phyloP scores from a whole-genome alignment of 2,329 filamentous ascomycete species.

The Cladosporium phlei region DNA sequence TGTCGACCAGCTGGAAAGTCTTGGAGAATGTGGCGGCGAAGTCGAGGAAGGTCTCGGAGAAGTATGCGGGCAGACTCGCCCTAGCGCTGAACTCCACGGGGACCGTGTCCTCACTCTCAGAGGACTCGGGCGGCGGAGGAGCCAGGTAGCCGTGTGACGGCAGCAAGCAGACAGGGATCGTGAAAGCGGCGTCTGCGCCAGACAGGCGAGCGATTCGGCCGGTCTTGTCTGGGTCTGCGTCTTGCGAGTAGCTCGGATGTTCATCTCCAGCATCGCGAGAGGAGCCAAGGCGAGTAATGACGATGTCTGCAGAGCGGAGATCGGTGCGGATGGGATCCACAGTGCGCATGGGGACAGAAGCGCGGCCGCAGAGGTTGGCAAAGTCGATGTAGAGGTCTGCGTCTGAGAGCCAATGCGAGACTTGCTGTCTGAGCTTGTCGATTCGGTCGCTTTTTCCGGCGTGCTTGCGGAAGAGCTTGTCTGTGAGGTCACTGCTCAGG shows the following conservation, averaged over 20 bases:
- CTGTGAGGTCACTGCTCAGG: conserved; percentile 44
- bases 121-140: conserved; percentile 38
- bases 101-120: conserved; percentile 40
- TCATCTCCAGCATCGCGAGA: neutral
- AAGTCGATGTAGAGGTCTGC: conserved; percentile 51
- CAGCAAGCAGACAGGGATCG: conserved; percentile 47
- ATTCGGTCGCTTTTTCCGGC: conserved; percentile 42
- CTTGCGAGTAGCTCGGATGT: too few species aligned
- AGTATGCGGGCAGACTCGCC: conserved; percentile 45
- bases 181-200: conserved; percentile 42
- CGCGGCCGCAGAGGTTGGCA: conserved; percentile 41
- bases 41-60: conserved; percentile 50
- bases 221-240: neutral
- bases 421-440: conserved; percentile 41
- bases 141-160: conserved; percentile 53
- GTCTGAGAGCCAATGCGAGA: conserved; percentile 48
- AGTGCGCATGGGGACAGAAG: conserved; percentile 47
- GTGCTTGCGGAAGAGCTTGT: conserved; percentile 49
- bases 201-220: neutral
- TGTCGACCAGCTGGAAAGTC: conserved; percentile 45
- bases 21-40: conserved; percentile 54
- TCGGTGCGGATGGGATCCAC: conserved; percentile 40
- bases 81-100: conserved; percentile 46
- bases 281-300: neutral
- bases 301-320: neutral